These are phyloP conservation scores for Sicyos baderoa DNA, from an alignment of 306 rosid genomes.

Conservation along the genomic window DNA sequence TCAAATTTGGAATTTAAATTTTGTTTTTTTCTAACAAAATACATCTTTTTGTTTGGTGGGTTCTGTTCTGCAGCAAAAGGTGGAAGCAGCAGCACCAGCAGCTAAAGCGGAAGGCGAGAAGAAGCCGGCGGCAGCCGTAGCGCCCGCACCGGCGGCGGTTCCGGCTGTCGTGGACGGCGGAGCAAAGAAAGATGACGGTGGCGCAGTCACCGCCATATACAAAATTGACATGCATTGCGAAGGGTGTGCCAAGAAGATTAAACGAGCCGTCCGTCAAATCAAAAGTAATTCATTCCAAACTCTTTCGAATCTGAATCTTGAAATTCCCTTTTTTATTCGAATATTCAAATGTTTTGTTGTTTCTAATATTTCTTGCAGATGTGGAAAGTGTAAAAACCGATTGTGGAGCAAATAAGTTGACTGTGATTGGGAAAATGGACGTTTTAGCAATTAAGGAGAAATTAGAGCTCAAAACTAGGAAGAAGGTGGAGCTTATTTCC, in stretches of 20 bases:
- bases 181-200: conserved; percentile 41
- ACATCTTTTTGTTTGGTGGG: background rate
- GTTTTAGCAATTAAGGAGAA: conserved; percentile 38
- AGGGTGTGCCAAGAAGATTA: conserved; percentile 69
- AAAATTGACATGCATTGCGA: conserved; percentile 77
- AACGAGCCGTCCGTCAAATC: conserved; percentile 39
- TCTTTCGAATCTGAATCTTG: background rate
- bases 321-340: background rate
- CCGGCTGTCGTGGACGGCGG: conserved; percentile 21
- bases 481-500: conserved; percentile 64
- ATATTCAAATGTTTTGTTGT: background rate
- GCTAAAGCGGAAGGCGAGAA: conserved; percentile 46
- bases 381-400: conserved; percentile 60
- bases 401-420: conserved; percentile 38
- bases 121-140: conserved; percentile 30
- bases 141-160: conserved; percentile 3
- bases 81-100: conserved; percentile 18
- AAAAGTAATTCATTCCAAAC: conserved; percentile 28
- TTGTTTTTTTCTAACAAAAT: background rate
- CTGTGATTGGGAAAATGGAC: conserved; percentile 59
- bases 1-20: background rate
- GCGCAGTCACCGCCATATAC: conserved; percentile 32
- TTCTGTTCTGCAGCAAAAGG: conserved; percentile 34
- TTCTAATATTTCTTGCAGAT: conserved; percentile 30
- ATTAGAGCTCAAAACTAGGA: conserved; percentile 45